phyloP scores from a whole-genome alignment of 257 asterid genomes.

The Solanum virginianum region DNA sequence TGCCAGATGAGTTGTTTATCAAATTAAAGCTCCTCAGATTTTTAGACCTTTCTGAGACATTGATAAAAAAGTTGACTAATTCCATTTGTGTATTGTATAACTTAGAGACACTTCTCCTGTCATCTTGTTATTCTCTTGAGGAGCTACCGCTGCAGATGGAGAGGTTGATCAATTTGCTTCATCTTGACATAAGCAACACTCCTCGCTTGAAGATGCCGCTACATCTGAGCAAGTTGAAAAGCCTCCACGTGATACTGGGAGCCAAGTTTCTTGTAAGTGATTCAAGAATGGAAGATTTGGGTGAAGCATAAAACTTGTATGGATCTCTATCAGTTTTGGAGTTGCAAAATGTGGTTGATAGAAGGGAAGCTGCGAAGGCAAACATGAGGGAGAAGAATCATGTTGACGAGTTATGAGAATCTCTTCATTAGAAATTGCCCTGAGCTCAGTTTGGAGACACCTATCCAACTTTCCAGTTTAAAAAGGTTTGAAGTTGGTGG shows the following conservation, averaged over 20 bases:
- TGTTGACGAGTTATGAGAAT: background rate
- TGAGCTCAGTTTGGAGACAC: background rate
- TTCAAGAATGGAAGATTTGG: background rate
- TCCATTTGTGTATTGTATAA: background rate
- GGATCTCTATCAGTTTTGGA: background rate
- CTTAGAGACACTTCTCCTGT: background rate
- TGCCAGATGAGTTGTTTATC: background rate
- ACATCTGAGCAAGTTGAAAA: background rate
- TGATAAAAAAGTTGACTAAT: background rate
- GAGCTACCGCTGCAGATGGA: background rate
- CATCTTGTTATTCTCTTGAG: rapidly evolving
- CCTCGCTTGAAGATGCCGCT: background rate
- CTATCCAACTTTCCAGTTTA: background rate
- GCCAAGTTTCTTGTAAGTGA: background rate
- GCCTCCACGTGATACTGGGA: background rate
- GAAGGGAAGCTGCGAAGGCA: background rate
- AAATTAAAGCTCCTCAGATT: no score
- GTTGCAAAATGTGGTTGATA: background rate
- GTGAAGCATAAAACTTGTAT: background rate
- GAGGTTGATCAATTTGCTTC: background rate
- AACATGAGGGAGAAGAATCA: no score
- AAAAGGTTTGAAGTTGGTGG: background rate
- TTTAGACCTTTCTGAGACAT: background rate
- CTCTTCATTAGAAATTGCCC: no score
- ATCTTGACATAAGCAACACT: background rate